Evolutionary conservation across 2,329 filamentous ascomycete species (phyloP), one percentile per base, ranked within the genome.

Genomic region (Penicillium thymicola): DNA sequence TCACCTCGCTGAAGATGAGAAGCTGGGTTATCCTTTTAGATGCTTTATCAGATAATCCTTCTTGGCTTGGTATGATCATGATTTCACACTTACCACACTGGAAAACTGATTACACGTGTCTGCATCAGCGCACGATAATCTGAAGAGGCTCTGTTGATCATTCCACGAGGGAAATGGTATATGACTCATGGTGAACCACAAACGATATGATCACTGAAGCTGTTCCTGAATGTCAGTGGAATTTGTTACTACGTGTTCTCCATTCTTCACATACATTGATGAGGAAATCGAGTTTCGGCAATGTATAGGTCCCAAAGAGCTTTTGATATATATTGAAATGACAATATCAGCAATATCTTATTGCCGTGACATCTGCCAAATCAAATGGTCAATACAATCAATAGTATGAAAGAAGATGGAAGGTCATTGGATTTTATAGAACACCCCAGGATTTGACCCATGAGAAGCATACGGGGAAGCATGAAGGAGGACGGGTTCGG

Each of bases 141-240:
- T 67, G 54, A 71, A 71, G 53, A 70, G 62, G 54, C 58, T 65
- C 54, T 66, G 62, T 54, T 72, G 69, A 32, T 72, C 68, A 38
- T 60, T 54, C 70, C 70, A 73, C 48, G 65, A 58, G 34, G 65
- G 64, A 30, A 70, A 70, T 2, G 56, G 62, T 30, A 70, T 59
- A 46, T 56, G 65, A 57, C 63, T 67, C 70, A 73, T 73, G 30
- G 30, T 65, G 61, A 54, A 58, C 44, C 37, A 30, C 18, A 42
- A 10, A 50, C 40, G 34, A 21, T 42, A 51, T 37, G 40, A 21
- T 32, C 23, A 51, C 14, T 59, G 48, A 47, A 37, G 23, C 40
- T 51, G 40, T 41, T 13, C 27, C 23, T 34, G 3, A 23, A 30
- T 28, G 51, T 54, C n/a, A 53, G 27, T 30, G 25, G 16, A 9